phyloP scores from a whole-genome alignment of 805 yeast species.

The Blastobotrys chiropterorum region DNA sequence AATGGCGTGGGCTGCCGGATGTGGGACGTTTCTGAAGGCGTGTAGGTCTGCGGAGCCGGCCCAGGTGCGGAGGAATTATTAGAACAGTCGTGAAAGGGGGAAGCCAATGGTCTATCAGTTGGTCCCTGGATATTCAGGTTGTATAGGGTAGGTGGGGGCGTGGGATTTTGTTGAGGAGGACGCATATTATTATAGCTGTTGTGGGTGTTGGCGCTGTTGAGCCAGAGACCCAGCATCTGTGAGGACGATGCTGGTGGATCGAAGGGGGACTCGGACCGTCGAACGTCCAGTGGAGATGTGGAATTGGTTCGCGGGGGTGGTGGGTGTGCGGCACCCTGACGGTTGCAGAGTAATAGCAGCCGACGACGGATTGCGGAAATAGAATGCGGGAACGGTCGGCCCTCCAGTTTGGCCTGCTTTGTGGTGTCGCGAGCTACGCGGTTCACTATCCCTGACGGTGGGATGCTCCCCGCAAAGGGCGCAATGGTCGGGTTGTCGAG shows the following conservation, averaged over 20 bases:
- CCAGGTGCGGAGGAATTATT: too few relatives aligned
- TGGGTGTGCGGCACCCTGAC: constrained; percentile 10
- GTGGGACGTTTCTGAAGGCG: background rate
- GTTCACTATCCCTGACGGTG: constrained; percentile 62
- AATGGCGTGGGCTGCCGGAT: constrained; percentile 1
- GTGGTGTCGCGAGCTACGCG: constrained; percentile 53
- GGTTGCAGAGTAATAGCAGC: constrained; percentile 23
- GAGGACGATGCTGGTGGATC: background rate
- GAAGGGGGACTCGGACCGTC: constrained; percentile 1
- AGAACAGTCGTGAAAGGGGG: constrained; percentile 27
- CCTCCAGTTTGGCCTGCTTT: constrained; percentile 26
- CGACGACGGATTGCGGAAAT: constrained; percentile 29
- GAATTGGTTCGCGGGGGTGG: background rate
- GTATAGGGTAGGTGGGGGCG: constrained; percentile 4
- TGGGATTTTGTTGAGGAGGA: constrained; percentile 1
- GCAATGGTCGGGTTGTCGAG: constrained; percentile 56
- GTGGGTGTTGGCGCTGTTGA: constrained; percentile 1
- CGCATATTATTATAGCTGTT: background rate
- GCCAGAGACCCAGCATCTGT: background rate
- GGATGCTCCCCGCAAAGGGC: constrained; percentile 59
- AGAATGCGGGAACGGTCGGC: constrained; percentile 28
- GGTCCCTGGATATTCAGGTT: constrained; percentile 1
- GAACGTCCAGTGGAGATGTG: background rate
- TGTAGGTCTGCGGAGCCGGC: too few relatives aligned
- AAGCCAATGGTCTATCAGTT: constrained; percentile 19